These are phyloP conservation scores for Artemisia argyi DNA, from an alignment of 129 eudicot species.

Conservation along the genomic window DNA sequence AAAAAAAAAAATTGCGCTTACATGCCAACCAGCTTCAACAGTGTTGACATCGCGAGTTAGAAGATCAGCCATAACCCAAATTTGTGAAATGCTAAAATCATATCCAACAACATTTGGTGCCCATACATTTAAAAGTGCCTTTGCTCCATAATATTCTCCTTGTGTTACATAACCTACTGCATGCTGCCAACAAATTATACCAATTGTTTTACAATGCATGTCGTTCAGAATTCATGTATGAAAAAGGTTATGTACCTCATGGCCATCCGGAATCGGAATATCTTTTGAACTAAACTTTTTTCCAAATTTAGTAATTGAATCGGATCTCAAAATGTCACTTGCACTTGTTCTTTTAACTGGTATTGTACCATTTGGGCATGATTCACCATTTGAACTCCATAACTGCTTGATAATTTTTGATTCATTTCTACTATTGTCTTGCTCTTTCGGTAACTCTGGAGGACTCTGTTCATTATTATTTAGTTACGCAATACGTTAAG, in stretches of 20 bases:
- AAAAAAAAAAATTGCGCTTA: not conserved
- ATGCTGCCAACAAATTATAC: conserved; percentile 43
- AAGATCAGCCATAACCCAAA: conserved; percentile 68
- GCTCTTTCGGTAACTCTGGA: not conserved
- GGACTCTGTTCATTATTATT: not conserved
- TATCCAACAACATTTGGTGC: conserved; percentile 57
- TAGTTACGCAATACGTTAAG: not conserved
- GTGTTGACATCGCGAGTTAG: conserved; percentile 69
- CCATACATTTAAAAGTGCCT: conserved; percentile 83
- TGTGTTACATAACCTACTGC: conserved; percentile 62
- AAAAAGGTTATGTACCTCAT: conserved; percentile 2
- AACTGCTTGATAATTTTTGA: conserved; percentile 1
- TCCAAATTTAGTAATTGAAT: not conserved
- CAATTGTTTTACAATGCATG: not conserved
- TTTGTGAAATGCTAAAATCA: conserved; percentile 80
- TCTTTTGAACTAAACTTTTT: not conserved
- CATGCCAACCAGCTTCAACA: conserved; percentile 98
- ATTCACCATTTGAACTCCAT: conserved; percentile 3
- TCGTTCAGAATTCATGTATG: not conserved
- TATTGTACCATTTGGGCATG: conserved; percentile 6
- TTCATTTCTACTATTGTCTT: not conserved
- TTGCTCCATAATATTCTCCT: conserved; percentile 70
- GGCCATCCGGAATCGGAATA: not conserved
- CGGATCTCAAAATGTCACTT: not conserved
- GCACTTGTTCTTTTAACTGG: not conserved